These are phyloP conservation scores for Pleurozium schreberi DNA, from an alignment of 225 moss, liverwort and hornwort species.

Conservation along the genomic window DNA sequence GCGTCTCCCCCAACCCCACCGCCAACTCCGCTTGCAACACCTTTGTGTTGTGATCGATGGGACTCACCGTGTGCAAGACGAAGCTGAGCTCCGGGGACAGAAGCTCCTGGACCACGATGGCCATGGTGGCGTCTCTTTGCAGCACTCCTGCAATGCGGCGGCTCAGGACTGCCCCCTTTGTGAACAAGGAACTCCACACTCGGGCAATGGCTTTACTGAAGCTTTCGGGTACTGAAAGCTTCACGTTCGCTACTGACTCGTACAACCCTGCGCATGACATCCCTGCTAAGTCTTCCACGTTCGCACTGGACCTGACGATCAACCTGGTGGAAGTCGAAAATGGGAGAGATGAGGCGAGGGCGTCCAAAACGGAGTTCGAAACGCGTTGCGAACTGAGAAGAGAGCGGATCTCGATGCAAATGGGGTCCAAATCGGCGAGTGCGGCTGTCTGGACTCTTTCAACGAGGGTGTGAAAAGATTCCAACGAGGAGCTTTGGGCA, in stretches of 20 bases:
- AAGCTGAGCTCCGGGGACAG: conserved; percentile 32
- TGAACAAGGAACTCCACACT: conserved; percentile 44
- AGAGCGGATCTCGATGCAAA: conserved; percentile 16
- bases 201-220: conserved; percentile 29
- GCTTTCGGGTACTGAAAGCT: conserved; percentile 18
- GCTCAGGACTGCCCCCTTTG: conserved; percentile 35
- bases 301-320: conserved; percentile 41
- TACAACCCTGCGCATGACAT: conserved; percentile 41
- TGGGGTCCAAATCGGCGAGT: conserved; percentile 19
- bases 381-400: conserved; percentile 11
- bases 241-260: conserved; percentile 34
- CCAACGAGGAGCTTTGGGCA: background rate
- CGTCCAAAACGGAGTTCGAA: conserved; percentile 1
- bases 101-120: conserved; percentile 43
- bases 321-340: conserved; percentile 3
- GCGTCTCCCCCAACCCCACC: conserved; percentile 42
- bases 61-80: conserved; percentile 46
- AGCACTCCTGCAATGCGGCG: conserved; percentile 28
- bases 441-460: conserved; percentile 8
- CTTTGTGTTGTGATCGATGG: conserved; percentile 28
- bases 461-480: conserved; percentile 5
- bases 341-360: background rate
- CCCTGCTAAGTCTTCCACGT: conserved; percentile 37
- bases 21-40: conserved; percentile 46
- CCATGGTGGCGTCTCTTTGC: conserved; percentile 41